Evolutionary conservation across 2,329 filamentous ascomycete species (phyloP).

Genomic region (Penicillium rolfsii): DNA sequence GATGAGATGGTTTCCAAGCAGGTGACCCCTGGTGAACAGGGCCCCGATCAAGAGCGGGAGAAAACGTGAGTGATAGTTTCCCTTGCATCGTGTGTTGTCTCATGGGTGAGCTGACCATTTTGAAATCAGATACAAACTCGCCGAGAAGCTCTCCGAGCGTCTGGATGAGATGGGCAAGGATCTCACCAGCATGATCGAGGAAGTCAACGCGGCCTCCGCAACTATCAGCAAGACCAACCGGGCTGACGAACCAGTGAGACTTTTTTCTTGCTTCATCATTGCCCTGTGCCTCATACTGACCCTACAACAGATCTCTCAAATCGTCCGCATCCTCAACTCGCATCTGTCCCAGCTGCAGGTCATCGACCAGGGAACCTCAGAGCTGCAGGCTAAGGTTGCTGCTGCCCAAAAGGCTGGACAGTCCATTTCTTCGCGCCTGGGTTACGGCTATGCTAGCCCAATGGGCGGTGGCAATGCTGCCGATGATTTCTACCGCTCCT

Average conservation of each 20-base stretch:
- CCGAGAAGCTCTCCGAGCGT: slow-evolving; percentile 87
- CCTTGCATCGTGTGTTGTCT: not conserved
- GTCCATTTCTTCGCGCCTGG: slow-evolving; percentile 49
- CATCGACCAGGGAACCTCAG: slow-evolving; percentile 83
- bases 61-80: slow-evolving; percentile 67
- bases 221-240: slow-evolving; percentile 87
- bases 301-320: slow-evolving; percentile 75
- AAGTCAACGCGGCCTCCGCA: slow-evolving; percentile 92
- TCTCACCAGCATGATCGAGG: slow-evolving; percentile 93
- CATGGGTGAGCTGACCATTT: slow-evolving; percentile 26
- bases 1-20: slow-evolving; percentile 84
- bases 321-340: slow-evolving; percentile 90
- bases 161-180: slow-evolving; percentile 94
- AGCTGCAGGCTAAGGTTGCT: slow-evolving; percentile 78
- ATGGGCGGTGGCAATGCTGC: slow-evolving; percentile 64
- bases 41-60: slow-evolving; percentile 94
- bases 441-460: slow-evolving; percentile 42
- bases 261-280: slow-evolving; percentile 32
- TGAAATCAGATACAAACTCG: slow-evolving; percentile 71
- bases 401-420: slow-evolving; percentile 79
- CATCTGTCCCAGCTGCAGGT: slow-evolving; percentile 90
- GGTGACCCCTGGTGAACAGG: slow-evolving; percentile 75
- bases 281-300: slow-evolving; percentile 18
- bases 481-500: slow-evolving; percentile 90
- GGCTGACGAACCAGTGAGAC: slow-evolving; percentile 78